Evolutionary conservation across 2,329 filamentous ascomycete species (phyloP).

Genomic region (Cytospora chrysosperma): DNA sequence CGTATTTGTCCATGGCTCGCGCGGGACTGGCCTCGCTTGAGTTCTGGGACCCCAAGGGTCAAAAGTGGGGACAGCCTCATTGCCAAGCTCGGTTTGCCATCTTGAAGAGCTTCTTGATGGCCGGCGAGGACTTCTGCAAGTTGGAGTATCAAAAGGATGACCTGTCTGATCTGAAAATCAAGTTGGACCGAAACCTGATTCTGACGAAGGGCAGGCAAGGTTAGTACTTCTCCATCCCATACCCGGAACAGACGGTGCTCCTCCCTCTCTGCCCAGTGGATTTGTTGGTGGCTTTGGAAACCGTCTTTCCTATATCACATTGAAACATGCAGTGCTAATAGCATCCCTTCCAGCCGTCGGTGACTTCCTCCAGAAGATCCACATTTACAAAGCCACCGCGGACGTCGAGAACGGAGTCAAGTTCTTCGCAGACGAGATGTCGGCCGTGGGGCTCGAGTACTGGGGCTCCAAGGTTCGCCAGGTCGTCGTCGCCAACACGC

Average conservation of each 20-base stretch:
- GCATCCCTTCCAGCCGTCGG: conserved; percentile 61
- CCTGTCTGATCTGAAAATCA: conserved; percentile 77
- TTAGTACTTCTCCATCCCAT: conserved; percentile 31
- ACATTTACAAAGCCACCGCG: conserved; percentile 89
- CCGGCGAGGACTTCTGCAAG: conserved; percentile 83
- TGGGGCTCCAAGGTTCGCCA: conserved; percentile 79
- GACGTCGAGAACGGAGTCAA: conserved; percentile 75
- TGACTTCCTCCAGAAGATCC: conserved; percentile 84
- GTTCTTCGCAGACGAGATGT: conserved; percentile 77
- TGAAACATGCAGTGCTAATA: conserved; percentile 9
- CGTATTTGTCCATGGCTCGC: conserved; percentile 90
- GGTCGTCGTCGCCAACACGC: conserved; percentile 72
- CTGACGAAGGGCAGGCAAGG: conserved; percentile 73
- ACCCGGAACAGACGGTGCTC: no score
- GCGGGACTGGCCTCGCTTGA: conserved; percentile 87
- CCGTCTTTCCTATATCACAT: background rate
- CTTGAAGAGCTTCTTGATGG: conserved; percentile 78
- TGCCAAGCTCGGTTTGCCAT: conserved; percentile 92
- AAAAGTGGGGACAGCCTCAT: conserved; percentile 91
- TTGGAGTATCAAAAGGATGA: conserved; percentile 72
- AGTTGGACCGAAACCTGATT: conserved; percentile 83
- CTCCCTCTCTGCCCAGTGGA: no score
- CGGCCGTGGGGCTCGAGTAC: conserved; percentile 75
- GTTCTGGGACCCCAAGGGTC: conserved; percentile 88
- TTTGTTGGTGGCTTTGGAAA: no score